A percentile compares a stretch with the other conserved stretches of the same genome.
These are phyloP conservation scores for Aspergillus fumigatus DNA, from an alignment of 2,329 filamentous ascomycete species.

Conservation along the genomic window DNA sequence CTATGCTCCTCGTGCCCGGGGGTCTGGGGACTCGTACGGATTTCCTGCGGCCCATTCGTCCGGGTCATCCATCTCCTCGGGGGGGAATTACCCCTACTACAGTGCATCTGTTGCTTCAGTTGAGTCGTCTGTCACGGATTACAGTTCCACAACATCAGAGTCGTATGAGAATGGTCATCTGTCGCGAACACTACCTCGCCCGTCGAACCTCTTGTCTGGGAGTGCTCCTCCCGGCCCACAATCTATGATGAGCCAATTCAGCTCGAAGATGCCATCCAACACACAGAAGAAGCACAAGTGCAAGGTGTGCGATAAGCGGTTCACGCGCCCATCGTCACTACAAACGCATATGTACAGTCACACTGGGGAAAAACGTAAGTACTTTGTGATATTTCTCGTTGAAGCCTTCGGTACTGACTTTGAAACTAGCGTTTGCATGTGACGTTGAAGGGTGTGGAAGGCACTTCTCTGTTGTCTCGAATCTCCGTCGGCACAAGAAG, in stretches of 20 bases:
- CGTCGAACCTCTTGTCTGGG: conserved; percentile 59
- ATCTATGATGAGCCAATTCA: conserved; percentile 99
- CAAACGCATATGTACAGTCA: conserved; percentile 99
- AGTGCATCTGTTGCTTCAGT: conserved; percentile 65
- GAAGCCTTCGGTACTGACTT: conserved; percentile 15
- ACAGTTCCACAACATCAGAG: conserved; percentile 83
- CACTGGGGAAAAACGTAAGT: conserved; percentile 95
- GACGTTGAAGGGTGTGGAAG: conserved; percentile 92
- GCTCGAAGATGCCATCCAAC: conserved; percentile 90
- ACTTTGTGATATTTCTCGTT: not conserved
- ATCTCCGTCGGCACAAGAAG: conserved; percentile 89
- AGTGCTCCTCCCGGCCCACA: conserved; percentile 77
- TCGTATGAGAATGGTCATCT: conserved; percentile 67
- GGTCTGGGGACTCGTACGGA: conserved; percentile 80
- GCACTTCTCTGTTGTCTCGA: conserved; percentile 96
- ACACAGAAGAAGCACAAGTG: conserved; percentile 99
- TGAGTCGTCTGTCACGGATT: conserved; percentile 82
- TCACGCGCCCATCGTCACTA: conserved; percentile 87
- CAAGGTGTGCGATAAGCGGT: conserved; percentile 97
- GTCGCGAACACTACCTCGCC: conserved; percentile 78
- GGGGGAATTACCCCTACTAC: conserved; percentile 80
- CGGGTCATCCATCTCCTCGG: conserved; percentile 85
- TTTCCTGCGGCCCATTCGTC: conserved; percentile 88
- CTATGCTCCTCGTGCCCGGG: conserved; percentile 68
- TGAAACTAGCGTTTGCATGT: conserved; percentile 73